These are phyloP conservation scores for Lactifluus echinatus DNA, from an alignment of 768 basidiomycete genomes.

Conservation along the genomic window DNA sequence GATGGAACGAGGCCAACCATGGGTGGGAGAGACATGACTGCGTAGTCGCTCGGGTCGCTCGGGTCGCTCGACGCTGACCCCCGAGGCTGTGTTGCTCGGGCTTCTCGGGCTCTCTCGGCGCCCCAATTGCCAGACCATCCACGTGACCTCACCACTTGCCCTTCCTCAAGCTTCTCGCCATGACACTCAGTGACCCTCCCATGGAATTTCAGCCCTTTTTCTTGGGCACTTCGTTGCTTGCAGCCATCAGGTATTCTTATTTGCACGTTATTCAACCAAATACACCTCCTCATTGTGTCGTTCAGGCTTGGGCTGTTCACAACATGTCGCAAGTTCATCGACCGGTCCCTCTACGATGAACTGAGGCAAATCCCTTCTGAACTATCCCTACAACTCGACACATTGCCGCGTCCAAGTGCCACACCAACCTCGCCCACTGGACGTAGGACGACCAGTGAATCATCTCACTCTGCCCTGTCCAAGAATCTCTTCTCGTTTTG, in stretches of 20 bases:
- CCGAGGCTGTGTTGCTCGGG: not conserved
- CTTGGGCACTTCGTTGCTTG: not conserved
- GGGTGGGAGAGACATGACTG: too few species aligned
- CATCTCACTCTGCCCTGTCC: constrained; percentile 49
- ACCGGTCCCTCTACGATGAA: constrained; percentile 15
- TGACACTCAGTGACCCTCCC: not conserved
- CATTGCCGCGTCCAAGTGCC: constrained; percentile 11
- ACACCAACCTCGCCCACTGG: not conserved
- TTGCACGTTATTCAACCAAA: not conserved
- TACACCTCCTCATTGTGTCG: not conserved
- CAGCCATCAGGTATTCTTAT: not conserved
- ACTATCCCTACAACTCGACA: constrained; percentile 8
- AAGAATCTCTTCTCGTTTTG: constrained; percentile 56
- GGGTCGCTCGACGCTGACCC: too few species aligned
- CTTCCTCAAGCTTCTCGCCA: not conserved
- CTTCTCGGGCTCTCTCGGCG: too few species aligned
- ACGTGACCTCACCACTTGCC: not conserved
- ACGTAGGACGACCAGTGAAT: constrained; percentile 9
- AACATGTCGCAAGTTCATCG: constrained; percentile 18
- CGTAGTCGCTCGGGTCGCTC: too few species aligned
- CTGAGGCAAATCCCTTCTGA: constrained; percentile 10
- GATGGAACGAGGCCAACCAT: constrained; percentile 31
- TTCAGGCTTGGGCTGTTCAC: constrained; percentile 14
- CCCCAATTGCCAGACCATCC: not conserved
- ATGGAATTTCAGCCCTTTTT: not conserved